These are phyloP conservation scores for Fusarium odoratissimum DNA, from an alignment of 2,329 filamentous ascomycete genomes.

Conservation along the genomic window DNA sequence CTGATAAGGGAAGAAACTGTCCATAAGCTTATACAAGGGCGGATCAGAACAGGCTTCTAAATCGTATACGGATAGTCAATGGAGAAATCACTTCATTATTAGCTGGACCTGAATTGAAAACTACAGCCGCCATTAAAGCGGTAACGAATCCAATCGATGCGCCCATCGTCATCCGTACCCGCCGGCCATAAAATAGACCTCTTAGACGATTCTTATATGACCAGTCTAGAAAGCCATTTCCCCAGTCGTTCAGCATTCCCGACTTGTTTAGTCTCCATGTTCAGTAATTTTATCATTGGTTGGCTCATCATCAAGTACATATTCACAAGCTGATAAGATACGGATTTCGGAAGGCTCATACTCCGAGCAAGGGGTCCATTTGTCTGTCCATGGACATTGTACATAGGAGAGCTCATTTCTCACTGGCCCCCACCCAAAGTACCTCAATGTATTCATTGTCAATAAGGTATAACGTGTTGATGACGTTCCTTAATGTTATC, in stretches of 20 bases:
- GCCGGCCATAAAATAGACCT: constrained; percentile 10
- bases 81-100: neutral
- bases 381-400: constrained; percentile 12
- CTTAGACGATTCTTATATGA: neutral
- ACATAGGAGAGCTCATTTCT: constrained; percentile 40
- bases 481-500: constrained; percentile 25
- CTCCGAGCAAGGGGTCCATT: constrained; percentile 19
- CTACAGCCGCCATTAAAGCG: constrained; percentile 26
- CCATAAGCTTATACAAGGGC: neutral
- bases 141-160: constrained; percentile 29
- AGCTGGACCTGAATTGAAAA: neutral
- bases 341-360: constrained; percentile 10
- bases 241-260: constrained; percentile 1
- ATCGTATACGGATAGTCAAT: neutral
- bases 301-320: neutral
- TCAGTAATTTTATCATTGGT: constrained; percentile 4
- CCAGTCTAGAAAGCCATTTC: neutral
- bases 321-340: neutral
- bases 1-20: neutral
- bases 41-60: neutral
- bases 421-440: constrained; percentile 26
- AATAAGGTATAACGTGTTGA: constrained; percentile 3
- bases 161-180: constrained; percentile 27
- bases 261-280: neutral
- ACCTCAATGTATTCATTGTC: constrained; percentile 6